Evolutionary conservation across 176 grass and related monocot species (phyloP), one percentile per base, ranked within the genome.

Genomic region (Otatea glauca): DNA sequence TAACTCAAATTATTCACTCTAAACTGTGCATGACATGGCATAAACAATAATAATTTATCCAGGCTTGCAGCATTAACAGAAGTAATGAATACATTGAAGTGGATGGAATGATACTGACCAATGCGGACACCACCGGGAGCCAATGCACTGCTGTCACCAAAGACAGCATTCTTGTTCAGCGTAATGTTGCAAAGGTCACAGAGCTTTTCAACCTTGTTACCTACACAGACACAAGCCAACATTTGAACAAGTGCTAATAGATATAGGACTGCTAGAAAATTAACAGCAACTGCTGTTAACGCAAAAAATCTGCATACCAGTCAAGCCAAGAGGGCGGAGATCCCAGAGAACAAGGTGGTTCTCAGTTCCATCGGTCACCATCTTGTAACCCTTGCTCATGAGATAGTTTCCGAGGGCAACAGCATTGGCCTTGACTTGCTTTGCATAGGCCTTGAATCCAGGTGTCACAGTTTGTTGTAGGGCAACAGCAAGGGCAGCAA

Each of bases 281-380:
- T 37, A 91, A 32, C 25, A 13, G 6, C 5, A 38, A 32, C 48
- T 80, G 32, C n/a, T 7, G 42, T 12, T 44, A 48, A 77, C 51
- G 12, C 18, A 74, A 51, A 51, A 79, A 70, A 75, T 68, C 11
- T 72, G 23, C 61, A 63, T 94, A 99, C 96, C 96, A 79, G 96
- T 96, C 81, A 99, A 89, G 25, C 96, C 93, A 89, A 99, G 93
- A 79, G 96, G 93, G 10, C 96, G 96, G 55, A 99, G 96, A 81
- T 99, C 96, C 96, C 96, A 99, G 62, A 99, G 91, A 61, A 99
- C 96, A 90, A 99, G 93, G 61, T 99, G 96, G 77, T 99, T 99
- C 81, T 99, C 96, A 51, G 96, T 99, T 78, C 96, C 96, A 85
- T 94, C 91, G 8, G 96, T 99, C 27, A 99, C 96, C 84, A 99